Conservation (phyloP, 129 eudicot species). For the Flaveria ramosissima region DNA sequence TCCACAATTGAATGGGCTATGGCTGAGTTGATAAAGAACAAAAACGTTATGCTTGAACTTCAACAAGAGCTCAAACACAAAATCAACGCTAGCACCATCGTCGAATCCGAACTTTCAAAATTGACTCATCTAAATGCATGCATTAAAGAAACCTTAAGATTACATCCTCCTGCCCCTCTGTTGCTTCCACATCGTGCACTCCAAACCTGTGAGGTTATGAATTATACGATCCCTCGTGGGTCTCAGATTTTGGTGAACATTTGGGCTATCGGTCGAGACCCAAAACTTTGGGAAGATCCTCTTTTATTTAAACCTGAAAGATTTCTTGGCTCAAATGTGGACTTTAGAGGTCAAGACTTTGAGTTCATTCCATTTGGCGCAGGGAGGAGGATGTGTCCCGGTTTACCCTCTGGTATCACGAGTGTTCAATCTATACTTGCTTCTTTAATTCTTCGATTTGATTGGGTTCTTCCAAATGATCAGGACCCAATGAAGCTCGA, state of each 20-base stretch:
- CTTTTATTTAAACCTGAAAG: constrained; percentile 30
- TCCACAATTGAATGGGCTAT: constrained; percentile 40
- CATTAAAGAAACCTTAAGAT: constrained; percentile 27
- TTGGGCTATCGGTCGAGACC: constrained; percentile 38
- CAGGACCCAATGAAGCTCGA: constrained; percentile 26
- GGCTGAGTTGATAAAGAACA: constrained; percentile 33
- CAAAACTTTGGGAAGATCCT: constrained; percentile 35
- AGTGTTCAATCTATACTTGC: constrained; percentile 36
- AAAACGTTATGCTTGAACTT: constrained; percentile 17
- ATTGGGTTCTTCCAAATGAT: constrained; percentile 33
- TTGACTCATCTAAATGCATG: constrained; percentile 25
- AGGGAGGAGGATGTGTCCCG: constrained; percentile 43
- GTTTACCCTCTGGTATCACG: constrained; percentile 19
- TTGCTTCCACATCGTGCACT: constrained; percentile 28
- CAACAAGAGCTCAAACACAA: constrained; percentile 27
- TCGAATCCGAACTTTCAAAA: neutral
- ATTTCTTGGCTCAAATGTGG: constrained; percentile 26
- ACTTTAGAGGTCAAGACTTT: constrained; percentile 27
- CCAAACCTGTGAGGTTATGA: constrained; percentile 29
- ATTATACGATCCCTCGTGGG: constrained; percentile 32
- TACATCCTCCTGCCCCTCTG: constrained; percentile 33
- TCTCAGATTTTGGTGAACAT: constrained; percentile 25
- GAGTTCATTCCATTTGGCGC: constrained; percentile 36
- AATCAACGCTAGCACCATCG: neutral
- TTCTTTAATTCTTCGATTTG: constrained; percentile 31